Evolutionary conservation across 2,329 filamentous ascomycete genomes (phyloP).

Genomic region (Daldinia sp.): DNA sequence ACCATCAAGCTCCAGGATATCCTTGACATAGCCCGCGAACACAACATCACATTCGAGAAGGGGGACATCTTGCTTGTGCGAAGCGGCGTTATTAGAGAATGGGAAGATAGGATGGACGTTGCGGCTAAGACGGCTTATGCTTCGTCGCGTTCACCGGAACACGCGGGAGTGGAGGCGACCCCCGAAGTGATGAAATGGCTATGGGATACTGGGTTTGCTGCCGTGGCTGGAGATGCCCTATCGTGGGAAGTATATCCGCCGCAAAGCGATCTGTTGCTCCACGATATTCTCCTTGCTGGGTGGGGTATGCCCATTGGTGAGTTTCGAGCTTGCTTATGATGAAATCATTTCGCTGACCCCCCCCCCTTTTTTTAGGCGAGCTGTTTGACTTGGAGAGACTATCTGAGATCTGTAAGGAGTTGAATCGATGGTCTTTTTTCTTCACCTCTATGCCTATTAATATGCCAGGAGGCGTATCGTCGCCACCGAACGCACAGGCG

Average conservation of each 20-base stretch:
- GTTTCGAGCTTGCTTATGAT: background rate
- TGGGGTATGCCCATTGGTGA: slow-evolving; percentile 43
- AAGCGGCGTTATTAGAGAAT: slow-evolving; percentile 51
- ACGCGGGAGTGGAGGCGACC: slow-evolving; percentile 56
- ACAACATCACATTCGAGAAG: slow-evolving; percentile 58
- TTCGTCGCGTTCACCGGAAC: slow-evolving; percentile 48
- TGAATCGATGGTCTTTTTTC: slow-evolving; percentile 56
- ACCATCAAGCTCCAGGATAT: slow-evolving; percentile 51
- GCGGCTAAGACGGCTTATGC: slow-evolving; percentile 60
- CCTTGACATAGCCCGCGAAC: slow-evolving; percentile 54
- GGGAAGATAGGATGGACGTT: slow-evolving; percentile 47
- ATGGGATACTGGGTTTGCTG: slow-evolving; percentile 61
- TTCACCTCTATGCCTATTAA: slow-evolving; percentile 53
- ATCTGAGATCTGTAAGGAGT: slow-evolving; percentile 53
- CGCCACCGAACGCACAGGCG: slow-evolving; percentile 39
- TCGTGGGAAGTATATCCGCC: slow-evolving; percentile 56
- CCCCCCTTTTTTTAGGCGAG: slow-evolving; percentile 53
- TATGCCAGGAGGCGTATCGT: slow-evolving; percentile 37
- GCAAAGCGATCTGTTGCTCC: slow-evolving; percentile 18
- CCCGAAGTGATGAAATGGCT: slow-evolving; percentile 58
- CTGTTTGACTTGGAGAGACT: slow-evolving; percentile 59
- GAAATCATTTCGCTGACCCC: background rate
- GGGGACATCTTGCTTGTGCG: slow-evolving; percentile 67
- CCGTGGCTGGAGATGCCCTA: slow-evolving; percentile 59
- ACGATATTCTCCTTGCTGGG: slow-evolving; percentile 34